These are phyloP conservation scores for Amorphotheca resinae DNA, from an alignment of 495 filamentous ascomycete species.

Conservation along the genomic window DNA sequence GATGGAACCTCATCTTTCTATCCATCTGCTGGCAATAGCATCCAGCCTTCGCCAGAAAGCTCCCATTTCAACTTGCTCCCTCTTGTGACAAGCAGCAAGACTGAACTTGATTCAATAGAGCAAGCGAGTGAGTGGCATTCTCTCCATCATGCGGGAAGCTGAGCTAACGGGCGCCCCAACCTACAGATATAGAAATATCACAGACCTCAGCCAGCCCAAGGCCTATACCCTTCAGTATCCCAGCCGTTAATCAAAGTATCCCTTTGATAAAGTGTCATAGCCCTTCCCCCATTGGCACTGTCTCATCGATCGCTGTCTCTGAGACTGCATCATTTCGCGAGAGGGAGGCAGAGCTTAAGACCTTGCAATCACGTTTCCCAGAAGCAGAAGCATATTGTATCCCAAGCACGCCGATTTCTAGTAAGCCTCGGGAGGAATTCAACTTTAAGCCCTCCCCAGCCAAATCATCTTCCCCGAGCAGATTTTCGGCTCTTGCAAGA, in stretches of 20 bases:
- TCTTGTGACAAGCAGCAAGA: constrained; percentile 1
- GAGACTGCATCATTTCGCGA: constrained; percentile 15
- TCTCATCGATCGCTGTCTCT: constrained; percentile 9
- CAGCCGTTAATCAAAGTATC: background rate
- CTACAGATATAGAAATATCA: constrained; percentile 2
- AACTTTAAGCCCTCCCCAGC: background rate
- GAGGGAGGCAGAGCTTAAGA: constrained; percentile 13
- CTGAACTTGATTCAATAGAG: background rate
- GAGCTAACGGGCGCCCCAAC: background rate
- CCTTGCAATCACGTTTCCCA: constrained; percentile 9
- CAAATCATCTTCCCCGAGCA: background rate
- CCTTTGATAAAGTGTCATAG: background rate
- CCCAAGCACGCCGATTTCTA: constrained; percentile 16
- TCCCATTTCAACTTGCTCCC: constrained; percentile 7
- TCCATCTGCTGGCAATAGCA: constrained; percentile 5
- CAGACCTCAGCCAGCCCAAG: background rate
- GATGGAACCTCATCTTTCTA: constrained; percentile 10
- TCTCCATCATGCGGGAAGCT: background rate
- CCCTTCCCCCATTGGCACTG: constrained; percentile 3
- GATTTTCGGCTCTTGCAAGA: constrained; percentile 11
- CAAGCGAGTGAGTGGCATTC: background rate
- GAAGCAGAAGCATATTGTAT: constrained; percentile 1
- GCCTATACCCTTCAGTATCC: background rate
- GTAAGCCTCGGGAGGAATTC: constrained; percentile 19
- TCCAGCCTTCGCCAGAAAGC: constrained; percentile 7